Conservation (phyloP, 352 stramenopile species). For the Globisporangium takayamanum region DNA sequence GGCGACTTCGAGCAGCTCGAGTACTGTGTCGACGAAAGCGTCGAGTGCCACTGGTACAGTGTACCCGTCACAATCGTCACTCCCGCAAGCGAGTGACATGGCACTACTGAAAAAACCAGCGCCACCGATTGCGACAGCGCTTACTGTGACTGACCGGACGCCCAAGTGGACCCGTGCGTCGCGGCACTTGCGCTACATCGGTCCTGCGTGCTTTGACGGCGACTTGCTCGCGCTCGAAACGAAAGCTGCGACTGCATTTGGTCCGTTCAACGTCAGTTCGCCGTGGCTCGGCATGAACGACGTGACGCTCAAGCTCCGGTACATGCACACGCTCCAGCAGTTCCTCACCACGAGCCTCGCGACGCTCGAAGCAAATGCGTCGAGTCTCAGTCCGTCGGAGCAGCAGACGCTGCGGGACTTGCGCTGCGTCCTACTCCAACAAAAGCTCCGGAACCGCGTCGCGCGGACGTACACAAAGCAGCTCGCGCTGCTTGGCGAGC, state of each 20-base stretch:
- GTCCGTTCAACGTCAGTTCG: conserved; percentile 47
- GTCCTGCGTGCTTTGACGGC: conserved; percentile 58
- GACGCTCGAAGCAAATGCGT: conserved; percentile 40
- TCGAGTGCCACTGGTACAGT: background rate
- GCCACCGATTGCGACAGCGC: background rate
- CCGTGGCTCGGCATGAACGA: conserved; percentile 65
- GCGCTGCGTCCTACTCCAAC: conserved; percentile 66
- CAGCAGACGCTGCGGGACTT: conserved; percentile 49
- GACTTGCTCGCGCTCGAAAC: conserved; percentile 53
- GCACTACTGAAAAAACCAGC: background rate
- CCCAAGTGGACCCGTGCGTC: conserved; percentile 59
- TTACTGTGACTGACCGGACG: conserved; percentile 33
- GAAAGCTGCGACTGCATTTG: conserved; percentile 49
- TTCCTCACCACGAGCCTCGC: conserved; percentile 60
- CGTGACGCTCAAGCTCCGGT: conserved; percentile 63
- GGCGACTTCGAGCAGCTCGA: background rate
- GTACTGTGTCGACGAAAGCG: no score
- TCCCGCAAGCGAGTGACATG: background rate
- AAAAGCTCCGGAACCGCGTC: conserved; percentile 60
- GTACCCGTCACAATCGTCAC: background rate
- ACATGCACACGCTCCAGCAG: conserved; percentile 65
- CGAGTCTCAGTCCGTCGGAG: conserved; percentile 32
- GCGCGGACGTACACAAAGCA: conserved; percentile 53
- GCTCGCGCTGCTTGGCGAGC: conserved; percentile 60
- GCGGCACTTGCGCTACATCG: conserved; percentile 48